Evolutionary conservation across 2,329 filamentous ascomycete genomes (phyloP), one percentile per base, ranked within the genome.

Genomic region (Hymenoscyphus salicellus): DNA sequence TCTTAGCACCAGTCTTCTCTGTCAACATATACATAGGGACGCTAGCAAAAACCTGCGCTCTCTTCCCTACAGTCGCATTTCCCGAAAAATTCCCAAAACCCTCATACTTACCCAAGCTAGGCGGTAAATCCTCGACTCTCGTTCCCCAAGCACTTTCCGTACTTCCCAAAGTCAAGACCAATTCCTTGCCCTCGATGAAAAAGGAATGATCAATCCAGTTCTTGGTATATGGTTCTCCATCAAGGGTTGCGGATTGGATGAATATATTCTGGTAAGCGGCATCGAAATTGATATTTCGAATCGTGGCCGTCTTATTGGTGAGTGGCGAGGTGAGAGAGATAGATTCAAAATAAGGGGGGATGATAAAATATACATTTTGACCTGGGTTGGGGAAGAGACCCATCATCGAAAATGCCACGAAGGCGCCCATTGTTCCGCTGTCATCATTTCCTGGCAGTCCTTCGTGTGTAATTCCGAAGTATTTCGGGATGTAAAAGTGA

Each of bases 361-460:
- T 89, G 66, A 91, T 88, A 33, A 91, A 81, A 68, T 91, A 91
- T 0, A 90, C 86, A 66, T 90, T 79, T 70, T 90, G 88, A 0
- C 88, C 88, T 0, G 87, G 82, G 60, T 89, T 88, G 0, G 89
- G 89, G 72, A 88, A 91, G 4, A 90, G 75, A 0, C 72, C 72
- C 56, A 70, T 69, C 65, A 73, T 70, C 1, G 59, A 64, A 20
- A 73, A 70, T 0, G 70, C 70, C 0, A 67, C 62, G n/a, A 73
- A 73, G 0, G 69, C 69, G 1, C 64, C 72, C 72, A 91, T 90
- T 0, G 88, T 86, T 3, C 89, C 89, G 55, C 81, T 84, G 72
- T 91, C 88, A 63, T 91, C 88, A 72, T 91, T 91, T 0, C 89
- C 89, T 0, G 89, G 88, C 4, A 91, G 82, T 0, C 88, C 88